Percentiles rank a stretch among this genome's conserved stretches.
phyloP scores from a whole-genome alignment of 352 stramenopile species.

The Phytophthora sp. region DNA sequence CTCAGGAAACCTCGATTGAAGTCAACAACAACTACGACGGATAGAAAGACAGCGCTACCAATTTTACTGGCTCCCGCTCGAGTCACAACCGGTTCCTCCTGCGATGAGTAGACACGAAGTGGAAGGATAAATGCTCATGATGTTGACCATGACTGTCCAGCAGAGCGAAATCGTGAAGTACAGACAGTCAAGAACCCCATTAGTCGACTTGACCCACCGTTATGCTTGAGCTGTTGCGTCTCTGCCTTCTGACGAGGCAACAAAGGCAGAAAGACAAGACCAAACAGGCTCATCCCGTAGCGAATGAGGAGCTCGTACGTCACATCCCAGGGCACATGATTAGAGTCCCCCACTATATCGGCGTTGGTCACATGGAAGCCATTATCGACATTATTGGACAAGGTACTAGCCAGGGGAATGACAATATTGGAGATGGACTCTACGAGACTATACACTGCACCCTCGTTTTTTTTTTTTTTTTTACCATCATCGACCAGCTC shows the following conservation, averaged over 20 bases:
- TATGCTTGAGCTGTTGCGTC: constrained; percentile 48
- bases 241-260: constrained; percentile 54
- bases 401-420: constrained; percentile 45
- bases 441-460: constrained; percentile 49
- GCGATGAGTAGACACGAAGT: constrained; percentile 33
- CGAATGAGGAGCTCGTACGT: constrained; percentile 50
- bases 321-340: constrained; percentile 44
- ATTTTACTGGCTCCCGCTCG: constrained; percentile 2
- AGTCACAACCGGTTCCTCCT: constrained; percentile 30
- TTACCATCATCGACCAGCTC: constrained; percentile 50
- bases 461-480: too few species aligned
- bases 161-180: constrained; percentile 36
- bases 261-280: constrained; percentile 40
- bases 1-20: background rate
- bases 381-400: constrained; percentile 48
- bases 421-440: constrained; percentile 51
- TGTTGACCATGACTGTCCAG: constrained; percentile 40
- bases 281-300: constrained; percentile 41
- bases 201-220: constrained; percentile 38
- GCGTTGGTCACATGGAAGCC: constrained; percentile 51
- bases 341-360: constrained; percentile 46
- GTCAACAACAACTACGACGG: constrained; percentile 3
- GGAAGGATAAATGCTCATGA: constrained; percentile 38
- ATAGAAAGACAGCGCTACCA: too few species aligned
- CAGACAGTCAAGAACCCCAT: constrained; percentile 41